Percentiles rank a stretch among this genome's conserved stretches.
Conservation (phyloP, 148 eudicot genomes). For the Heliosperma pusillum region DNA sequence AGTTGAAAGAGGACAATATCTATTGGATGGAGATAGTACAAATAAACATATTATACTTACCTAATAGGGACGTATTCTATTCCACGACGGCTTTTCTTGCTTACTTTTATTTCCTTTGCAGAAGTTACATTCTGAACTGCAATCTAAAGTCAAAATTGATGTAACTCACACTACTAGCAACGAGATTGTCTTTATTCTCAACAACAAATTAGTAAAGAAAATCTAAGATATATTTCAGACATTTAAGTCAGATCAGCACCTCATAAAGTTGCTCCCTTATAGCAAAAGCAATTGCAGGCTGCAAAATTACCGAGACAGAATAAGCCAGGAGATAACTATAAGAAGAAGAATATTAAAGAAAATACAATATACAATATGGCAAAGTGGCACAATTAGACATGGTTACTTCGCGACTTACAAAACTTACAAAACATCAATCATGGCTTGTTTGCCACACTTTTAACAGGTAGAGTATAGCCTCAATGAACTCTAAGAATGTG, state of each 20-base stretch:
- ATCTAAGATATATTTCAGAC: neutral
- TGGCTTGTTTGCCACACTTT: neutral
- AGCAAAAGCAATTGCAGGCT: conserved; percentile 96
- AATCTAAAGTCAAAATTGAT: conserved; percentile 44
- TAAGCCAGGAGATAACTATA: neutral
- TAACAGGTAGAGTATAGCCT: neutral
- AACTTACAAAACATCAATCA: neutral
- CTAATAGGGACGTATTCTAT: conserved; percentile 57
- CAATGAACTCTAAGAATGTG: too few relatives aligned
- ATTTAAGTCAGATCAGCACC: conserved; percentile 35
- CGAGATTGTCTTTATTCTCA: neutral
- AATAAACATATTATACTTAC: conserved; percentile 29
- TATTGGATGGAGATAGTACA: neutral
- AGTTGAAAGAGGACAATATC: too few relatives aligned
- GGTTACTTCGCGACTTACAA: neutral
- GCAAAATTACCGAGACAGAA: conserved; percentile 24
- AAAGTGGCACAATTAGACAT: neutral
- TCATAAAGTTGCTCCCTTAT: conserved; percentile 96
- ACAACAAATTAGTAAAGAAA: conserved; percentile 1
- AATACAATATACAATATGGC: neutral
- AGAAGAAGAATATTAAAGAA: neutral
- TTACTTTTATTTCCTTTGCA: conserved; percentile 65
- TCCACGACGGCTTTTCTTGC: conserved; percentile 81
- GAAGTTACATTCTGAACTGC: conserved; percentile 85
- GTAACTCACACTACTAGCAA: neutral